Evolutionary conservation across 345 rosid species (phyloP).

Genomic region (Citropsis articulata): DNA sequence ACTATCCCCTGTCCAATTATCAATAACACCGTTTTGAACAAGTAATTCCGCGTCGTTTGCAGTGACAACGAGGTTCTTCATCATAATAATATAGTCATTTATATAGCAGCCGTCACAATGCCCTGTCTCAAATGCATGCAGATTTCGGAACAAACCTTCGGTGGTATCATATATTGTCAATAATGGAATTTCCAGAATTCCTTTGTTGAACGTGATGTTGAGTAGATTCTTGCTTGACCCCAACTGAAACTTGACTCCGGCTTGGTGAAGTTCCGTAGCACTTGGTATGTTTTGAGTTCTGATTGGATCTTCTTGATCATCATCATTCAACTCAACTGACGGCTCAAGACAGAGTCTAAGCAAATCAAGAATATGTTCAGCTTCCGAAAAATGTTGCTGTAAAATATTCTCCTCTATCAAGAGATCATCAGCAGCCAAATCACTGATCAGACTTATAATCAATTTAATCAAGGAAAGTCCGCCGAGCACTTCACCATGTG

Average conservation of each 20-base stretch:
- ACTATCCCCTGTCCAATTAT: background rate
- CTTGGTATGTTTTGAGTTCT: background rate
- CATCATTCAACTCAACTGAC: too few species aligned
- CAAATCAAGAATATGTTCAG: constrained; percentile 3
- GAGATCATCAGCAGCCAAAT: background rate
- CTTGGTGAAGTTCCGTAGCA: background rate
- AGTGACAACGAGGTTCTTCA: constrained; percentile 9
- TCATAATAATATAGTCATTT: constrained; percentile 1
- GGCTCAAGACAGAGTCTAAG: background rate
- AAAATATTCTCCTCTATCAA: background rate
- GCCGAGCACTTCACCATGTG: too few species aligned
- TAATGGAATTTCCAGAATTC: background rate
- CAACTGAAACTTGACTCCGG: constrained; percentile 1
- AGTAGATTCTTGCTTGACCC: background rate
- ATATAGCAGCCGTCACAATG: background rate
- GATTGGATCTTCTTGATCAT: too few species aligned
- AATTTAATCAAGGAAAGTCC: background rate
- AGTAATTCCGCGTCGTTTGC: constrained; percentile 18
- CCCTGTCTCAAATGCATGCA: background rate
- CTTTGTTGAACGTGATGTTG: background rate
- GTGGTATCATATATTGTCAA: background rate
- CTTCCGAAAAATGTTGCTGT: background rate
- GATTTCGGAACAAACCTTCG: background rate
- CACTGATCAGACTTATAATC: background rate
- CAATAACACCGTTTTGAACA: background rate